A percentile compares a stretch with the other conserved stretches of the same genome.
phyloP scores from a whole-genome alignment of 805 yeast species.

The Cyberlindnera japonica region DNA sequence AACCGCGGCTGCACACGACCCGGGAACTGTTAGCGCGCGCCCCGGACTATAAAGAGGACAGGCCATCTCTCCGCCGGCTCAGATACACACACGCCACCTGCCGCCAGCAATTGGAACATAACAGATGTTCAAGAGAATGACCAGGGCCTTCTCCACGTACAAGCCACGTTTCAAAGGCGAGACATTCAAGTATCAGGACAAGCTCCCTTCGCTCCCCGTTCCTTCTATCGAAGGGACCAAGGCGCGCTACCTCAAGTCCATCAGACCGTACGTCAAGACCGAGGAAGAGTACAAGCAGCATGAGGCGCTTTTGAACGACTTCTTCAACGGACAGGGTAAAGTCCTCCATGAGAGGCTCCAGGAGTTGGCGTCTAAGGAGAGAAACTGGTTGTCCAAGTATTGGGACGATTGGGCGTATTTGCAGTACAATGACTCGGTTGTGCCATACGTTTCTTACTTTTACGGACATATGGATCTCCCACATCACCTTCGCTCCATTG shows the following conservation, averaged over 20 bases:
- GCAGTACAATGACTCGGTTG: slow-evolving; percentile 89
- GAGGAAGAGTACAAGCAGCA: slow-evolving; percentile 51
- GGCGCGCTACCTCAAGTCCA: slow-evolving; percentile 61
- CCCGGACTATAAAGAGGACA: not conserved
- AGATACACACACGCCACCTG: no score
- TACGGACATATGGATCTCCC: slow-evolving; percentile 71
- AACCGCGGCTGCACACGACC: not conserved
- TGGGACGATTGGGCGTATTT: slow-evolving; percentile 95
- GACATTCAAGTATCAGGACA: slow-evolving; percentile 66
- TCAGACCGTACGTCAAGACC: slow-evolving; percentile 61
- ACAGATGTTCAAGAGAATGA: slow-evolving; percentile 26
- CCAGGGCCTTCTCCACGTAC: slow-evolving; percentile 23
- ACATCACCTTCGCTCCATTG: slow-evolving; percentile 39
- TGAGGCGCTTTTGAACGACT: slow-evolving; percentile 57
- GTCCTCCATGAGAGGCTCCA: slow-evolving; percentile 63
- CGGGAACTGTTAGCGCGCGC: not conserved
- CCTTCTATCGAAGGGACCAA: slow-evolving; percentile 76
- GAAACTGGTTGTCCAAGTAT: slow-evolving; percentile 87
- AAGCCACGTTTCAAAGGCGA: slow-evolving; percentile 47
- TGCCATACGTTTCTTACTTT: slow-evolving; percentile 90
- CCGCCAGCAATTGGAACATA: no score
- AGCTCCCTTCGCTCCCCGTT: slow-evolving; percentile 82
- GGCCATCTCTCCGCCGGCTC: not conserved
- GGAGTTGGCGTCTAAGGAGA: slow-evolving; percentile 39
- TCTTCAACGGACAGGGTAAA: slow-evolving; percentile 64